Percentiles rank a stretch among this genome's conserved stretches.
Evolutionary conservation across 2,329 filamentous ascomycete species (phyloP).

Genomic region (Aureobasidium subglaciale): DNA sequence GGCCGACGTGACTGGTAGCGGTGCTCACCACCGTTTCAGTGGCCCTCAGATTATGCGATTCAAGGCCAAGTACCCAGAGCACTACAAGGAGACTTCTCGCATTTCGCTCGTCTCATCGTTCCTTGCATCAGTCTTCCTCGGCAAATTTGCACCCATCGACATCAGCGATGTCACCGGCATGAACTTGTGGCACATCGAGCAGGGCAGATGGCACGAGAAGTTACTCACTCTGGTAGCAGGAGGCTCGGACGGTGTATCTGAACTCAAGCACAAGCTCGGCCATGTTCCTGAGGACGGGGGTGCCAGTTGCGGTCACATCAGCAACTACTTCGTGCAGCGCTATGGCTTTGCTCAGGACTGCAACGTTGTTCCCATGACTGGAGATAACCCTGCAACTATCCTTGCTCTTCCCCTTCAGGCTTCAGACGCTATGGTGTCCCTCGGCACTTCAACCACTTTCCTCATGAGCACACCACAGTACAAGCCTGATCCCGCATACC

Average conservation of each 20-base stretch:
- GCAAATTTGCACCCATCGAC: constrained; percentile 79
- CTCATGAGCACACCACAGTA: constrained; percentile 94
- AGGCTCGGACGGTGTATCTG: constrained; percentile 49
- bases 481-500: constrained; percentile 81
- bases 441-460: constrained; percentile 94
- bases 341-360: constrained; percentile 74
- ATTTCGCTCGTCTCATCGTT: constrained; percentile 96
- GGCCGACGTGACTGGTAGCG: constrained; percentile 77
- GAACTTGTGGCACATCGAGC: constrained; percentile 88
- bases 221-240: constrained; percentile 72
- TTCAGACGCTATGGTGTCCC: constrained; percentile 85
- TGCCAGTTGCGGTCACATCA: constrained; percentile 66
- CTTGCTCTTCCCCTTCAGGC: constrained; percentile 80
- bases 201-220: constrained; percentile 63
- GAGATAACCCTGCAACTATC: constrained; percentile 94
- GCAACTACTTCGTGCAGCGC: constrained; percentile 67
- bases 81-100: constrained; percentile 71
- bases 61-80: constrained; percentile 67
- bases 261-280: constrained; percentile 72
- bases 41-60: constrained; percentile 94
- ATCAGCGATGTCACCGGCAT: constrained; percentile 93
- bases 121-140: constrained; percentile 82
- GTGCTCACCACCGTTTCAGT: constrained; percentile 94
- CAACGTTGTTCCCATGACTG: constrained; percentile 78
- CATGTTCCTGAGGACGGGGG: constrained; percentile 74